A percentile compares a stretch with the other conserved stretches of the same genome.
phyloP scores from a whole-genome alignment of 192 early-diverging fungal species.

The Ambispora gerdemannii region DNA sequence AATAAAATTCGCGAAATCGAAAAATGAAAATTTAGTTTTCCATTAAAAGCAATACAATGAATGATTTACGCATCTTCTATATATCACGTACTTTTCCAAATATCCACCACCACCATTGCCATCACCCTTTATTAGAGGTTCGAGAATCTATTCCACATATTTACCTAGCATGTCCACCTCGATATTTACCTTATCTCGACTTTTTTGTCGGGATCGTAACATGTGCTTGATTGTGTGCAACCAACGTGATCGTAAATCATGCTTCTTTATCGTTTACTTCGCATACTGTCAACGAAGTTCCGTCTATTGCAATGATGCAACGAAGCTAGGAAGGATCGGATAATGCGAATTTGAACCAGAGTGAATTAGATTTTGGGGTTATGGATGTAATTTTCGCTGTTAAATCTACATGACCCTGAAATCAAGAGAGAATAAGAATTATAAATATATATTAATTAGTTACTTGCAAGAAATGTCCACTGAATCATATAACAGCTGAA shows the following conservation, averaged over 20 bases:
- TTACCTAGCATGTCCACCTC: constrained; percentile 98
- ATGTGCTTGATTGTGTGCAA: constrained; percentile 84
- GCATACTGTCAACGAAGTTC: constrained; percentile 91
- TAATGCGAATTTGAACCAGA: constrained; percentile 59
- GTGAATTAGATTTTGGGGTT: constrained; percentile 82
- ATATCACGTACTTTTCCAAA: no score
- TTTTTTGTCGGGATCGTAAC: constrained; percentile 79
- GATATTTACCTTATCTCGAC: constrained; percentile 81
- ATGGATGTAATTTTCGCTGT: constrained; percentile 72
- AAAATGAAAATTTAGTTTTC: no score
- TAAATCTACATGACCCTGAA: constrained; percentile 85
- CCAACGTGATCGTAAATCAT: constrained; percentile 91
- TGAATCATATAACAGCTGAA: constrained; percentile 82
- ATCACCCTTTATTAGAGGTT: constrained; percentile 66
- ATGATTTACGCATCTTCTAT: constrained; percentile 12
- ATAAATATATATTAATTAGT: constrained; percentile 6
- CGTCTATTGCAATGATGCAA: constrained; percentile 95
- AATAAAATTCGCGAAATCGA: no score
- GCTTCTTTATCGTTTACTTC: constrained; percentile 72
- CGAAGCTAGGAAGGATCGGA: constrained; percentile 58
- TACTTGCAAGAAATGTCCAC: constrained; percentile 93
- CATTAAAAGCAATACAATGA: no score
- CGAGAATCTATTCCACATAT: constrained; percentile 72
- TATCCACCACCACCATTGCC: no score
- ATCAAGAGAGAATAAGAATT: no score